These are phyloP conservation scores for Corylus americana DNA, from an alignment of 306 rosid species.

Conservation along the genomic window DNA sequence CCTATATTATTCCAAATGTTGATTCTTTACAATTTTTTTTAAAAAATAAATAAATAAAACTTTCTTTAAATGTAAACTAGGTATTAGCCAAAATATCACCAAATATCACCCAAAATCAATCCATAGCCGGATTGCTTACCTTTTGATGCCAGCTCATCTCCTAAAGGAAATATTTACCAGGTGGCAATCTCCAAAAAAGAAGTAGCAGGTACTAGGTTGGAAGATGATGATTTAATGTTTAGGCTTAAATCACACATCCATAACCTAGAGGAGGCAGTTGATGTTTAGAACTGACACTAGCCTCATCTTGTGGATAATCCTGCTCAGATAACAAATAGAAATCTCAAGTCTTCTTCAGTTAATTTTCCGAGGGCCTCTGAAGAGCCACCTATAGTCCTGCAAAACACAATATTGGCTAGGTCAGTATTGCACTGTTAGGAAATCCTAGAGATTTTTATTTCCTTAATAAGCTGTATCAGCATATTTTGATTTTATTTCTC, in stretches of 20 bases:
- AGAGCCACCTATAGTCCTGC: conserved; percentile 79
- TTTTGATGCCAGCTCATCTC: background rate
- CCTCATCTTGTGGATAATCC: conserved; percentile 6
- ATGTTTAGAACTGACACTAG: background rate
- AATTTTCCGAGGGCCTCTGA: conserved; percentile 76
- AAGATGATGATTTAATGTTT: background rate
- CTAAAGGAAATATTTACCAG: background rate
- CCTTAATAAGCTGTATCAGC: too few relatives aligned
- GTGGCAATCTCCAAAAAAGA: too few relatives aligned
- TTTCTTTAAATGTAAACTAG: background rate
- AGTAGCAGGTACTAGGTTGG: too few relatives aligned
- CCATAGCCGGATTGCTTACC: background rate
- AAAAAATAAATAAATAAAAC: too few relatives aligned
- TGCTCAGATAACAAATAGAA: conserved; percentile 49
- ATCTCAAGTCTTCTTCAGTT: conserved; percentile 69
- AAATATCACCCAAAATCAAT: background rate
- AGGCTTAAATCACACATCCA: background rate
- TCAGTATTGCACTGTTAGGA: background rate
- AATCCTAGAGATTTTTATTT: too few relatives aligned
- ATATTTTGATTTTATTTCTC: too few relatives aligned
- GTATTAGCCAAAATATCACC: background rate
- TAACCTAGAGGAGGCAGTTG: background rate
- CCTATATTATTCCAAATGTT: too few relatives aligned
- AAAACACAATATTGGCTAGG: background rate
- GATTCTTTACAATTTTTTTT: too few relatives aligned